Percentiles rank a stretch among this genome's conserved stretches.
phyloP scores from a whole-genome alignment of 371 early-diverging fungal genomes.

The Rhizopus stolonifer region DNA sequence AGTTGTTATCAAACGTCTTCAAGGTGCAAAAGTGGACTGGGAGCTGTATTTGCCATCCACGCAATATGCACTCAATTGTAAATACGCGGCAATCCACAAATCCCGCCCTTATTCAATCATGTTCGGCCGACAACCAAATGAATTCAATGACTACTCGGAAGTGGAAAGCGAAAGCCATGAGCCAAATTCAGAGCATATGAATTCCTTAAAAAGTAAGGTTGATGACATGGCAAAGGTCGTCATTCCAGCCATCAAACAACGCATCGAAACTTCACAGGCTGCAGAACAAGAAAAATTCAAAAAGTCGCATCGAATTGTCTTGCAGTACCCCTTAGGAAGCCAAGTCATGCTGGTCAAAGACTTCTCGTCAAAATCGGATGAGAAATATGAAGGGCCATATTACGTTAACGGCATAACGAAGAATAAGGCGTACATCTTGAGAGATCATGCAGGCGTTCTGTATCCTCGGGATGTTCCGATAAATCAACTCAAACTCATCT shows the following conservation, averaged over 20 bases:
- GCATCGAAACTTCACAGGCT: background rate
- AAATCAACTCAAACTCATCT: background rate
- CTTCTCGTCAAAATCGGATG: background rate
- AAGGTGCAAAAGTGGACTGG: too few relatives aligned
- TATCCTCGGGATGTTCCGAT: background rate
- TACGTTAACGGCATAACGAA: background rate
- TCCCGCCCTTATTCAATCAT: conserved; percentile 1
- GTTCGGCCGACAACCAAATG: conserved; percentile 2
- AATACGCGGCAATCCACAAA: conserved; percentile 4
- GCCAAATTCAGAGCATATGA: background rate
- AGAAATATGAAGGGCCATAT: background rate
- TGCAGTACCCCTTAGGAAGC: too few relatives aligned
- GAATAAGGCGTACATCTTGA: background rate
- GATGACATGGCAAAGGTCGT: background rate
- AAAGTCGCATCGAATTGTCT: background rate
- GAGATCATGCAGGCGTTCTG: background rate
- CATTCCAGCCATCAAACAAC: background rate
- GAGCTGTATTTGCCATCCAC: background rate
- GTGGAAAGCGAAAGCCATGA: too few relatives aligned
- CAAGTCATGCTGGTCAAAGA: background rate
- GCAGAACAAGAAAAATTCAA: background rate
- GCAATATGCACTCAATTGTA: conserved; percentile 2
- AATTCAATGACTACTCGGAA: conserved; percentile 1
- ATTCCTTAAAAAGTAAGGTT: background rate
- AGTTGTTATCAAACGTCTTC: background rate